Percentiles rank a stretch among this genome's conserved stretches.
Evolutionary conservation across 2,329 filamentous ascomycete genomes (phyloP).

Genomic region (Elsinoe batatas): DNA sequence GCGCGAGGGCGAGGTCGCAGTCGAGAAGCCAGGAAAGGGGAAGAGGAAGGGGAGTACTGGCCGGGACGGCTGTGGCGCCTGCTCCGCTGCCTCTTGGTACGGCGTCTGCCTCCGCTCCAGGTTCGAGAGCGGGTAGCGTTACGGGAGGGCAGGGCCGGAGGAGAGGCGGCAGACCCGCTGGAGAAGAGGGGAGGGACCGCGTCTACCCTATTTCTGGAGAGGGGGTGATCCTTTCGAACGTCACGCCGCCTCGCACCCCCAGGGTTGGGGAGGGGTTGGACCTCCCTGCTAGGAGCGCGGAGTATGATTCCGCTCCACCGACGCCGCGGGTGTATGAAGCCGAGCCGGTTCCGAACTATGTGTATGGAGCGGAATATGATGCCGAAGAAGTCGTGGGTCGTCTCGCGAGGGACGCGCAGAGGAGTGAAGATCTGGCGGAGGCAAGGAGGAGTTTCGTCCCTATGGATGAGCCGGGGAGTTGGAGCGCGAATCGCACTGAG

Average conservation of each 20-base stretch:
- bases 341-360: not conserved
- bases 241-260: not conserved
- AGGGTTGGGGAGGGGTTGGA: not conserved
- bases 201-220: not conserved
- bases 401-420: not conserved
- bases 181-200: not conserved
- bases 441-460: not conserved
- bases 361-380: not conserved
- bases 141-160: not conserved
- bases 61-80: no score
- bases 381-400: not conserved
- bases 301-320: not conserved
- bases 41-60: not conserved
- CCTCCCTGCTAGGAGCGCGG: not conserved
- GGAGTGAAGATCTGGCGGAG: not conserved
- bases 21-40: not conserved
- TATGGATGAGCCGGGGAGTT: not conserved
- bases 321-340: not conserved
- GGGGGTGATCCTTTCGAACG: not conserved
- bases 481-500: conserved; percentile 1
- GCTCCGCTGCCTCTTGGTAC: not conserved
- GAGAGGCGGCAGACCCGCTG: not conserved
- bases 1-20: not conserved
- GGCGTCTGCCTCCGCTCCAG: not conserved
- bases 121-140: no score